Evolutionary conservation across 768 basidiomycete species (phyloP).

Genomic region (Boletus rufocinnamomeus): DNA sequence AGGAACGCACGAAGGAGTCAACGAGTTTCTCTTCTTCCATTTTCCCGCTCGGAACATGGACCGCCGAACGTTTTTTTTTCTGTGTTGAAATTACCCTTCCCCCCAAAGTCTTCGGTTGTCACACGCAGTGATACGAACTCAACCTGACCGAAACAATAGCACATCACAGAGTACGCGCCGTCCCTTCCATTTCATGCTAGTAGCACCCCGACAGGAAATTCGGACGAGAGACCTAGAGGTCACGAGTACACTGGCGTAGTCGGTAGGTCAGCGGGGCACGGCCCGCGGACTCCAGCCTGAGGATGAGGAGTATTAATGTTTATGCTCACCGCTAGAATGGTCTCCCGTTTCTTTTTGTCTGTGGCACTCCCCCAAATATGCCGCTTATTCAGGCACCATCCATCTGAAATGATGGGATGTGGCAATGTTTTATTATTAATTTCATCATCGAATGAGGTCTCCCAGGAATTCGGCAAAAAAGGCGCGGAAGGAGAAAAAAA

Average conservation of each 20-base stretch:
- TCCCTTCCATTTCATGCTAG: neutral
- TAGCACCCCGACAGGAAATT: neutral
- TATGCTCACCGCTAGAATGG: neutral
- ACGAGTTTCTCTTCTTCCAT: neutral
- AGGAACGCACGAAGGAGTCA: neutral
- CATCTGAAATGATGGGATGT: neutral
- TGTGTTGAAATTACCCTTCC: neutral
- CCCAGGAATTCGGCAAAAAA: neutral
- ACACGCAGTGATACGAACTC: neutral
- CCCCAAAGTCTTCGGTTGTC: neutral
- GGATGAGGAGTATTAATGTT: neutral
- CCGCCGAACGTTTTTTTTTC: neutral
- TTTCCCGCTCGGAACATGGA: neutral
- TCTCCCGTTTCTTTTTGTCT: neutral
- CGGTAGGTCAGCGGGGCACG: neutral
- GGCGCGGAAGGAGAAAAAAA: neutral
- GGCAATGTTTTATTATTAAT: neutral
- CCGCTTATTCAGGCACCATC: no score
- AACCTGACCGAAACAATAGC: neutral
- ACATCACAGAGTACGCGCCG: neutral
- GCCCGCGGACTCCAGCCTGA: neutral
- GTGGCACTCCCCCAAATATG: neutral
- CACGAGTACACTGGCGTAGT: neutral
- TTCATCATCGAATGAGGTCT: neutral
- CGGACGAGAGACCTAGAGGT: neutral